Evolutionary conservation across 2,329 filamentous ascomycete genomes (phyloP).

Genomic region (Tolypocladium guangdongense): DNA sequence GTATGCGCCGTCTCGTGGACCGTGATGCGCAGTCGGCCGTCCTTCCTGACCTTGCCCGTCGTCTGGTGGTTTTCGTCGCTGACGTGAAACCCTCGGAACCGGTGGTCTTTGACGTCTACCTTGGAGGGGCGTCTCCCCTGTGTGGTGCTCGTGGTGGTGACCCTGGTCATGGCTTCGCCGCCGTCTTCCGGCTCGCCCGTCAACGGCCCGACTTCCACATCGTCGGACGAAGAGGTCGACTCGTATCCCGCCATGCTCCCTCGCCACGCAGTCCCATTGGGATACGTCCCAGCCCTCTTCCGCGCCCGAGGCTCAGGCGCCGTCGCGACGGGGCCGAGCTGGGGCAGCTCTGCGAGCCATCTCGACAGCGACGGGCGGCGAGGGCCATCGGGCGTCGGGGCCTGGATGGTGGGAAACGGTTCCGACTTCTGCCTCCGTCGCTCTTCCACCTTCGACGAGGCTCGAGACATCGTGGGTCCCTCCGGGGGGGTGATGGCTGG

Average conservation of each 20-base stretch:
- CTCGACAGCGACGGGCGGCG: background rate
- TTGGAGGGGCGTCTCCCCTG: background rate
- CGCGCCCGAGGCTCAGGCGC: background rate
- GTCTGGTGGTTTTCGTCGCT: conserved; percentile 53
- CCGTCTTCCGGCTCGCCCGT: background rate
- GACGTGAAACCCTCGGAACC: background rate
- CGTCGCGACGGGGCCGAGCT: background rate
- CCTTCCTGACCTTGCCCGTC: conserved; percentile 52
- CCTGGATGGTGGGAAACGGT: background rate
- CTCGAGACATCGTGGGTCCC: background rate
- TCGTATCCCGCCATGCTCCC: background rate
- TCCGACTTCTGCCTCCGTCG: background rate
- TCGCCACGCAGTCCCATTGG: background rate
- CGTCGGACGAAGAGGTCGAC: background rate
- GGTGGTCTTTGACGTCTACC: background rate
- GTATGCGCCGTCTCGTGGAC: conserved; percentile 59
- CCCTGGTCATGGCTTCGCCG: background rate
- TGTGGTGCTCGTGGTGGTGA: background rate
- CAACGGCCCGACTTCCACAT: background rate
- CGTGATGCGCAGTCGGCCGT: conserved; percentile 62
- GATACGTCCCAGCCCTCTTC: background rate
- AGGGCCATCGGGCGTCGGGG: background rate
- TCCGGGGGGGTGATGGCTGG: background rate
- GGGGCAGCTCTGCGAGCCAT: background rate
- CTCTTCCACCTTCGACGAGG: background rate